Conservation (phyloP, 805 yeast species). For the Henningerozyma blattae region DNA sequence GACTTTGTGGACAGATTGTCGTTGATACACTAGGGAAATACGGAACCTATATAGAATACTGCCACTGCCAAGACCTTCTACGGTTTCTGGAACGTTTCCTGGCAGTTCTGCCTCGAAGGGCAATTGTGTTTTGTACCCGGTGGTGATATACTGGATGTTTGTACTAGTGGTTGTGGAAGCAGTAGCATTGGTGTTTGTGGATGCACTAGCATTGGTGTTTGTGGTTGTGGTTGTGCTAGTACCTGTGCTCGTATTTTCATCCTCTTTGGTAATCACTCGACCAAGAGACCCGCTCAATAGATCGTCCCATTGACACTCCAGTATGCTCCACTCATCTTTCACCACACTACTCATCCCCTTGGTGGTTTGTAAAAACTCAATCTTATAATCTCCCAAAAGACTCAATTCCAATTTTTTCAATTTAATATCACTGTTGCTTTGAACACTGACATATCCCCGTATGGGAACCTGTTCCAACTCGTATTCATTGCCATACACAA, state of each 20-base stretch:
- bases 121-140: slow-evolving; percentile 28
- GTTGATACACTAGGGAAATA: background rate
- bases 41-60: slow-evolving; percentile 46
- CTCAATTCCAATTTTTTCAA: background rate
- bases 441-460: background rate
- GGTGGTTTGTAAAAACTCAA: background rate
- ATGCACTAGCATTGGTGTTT: background rate
- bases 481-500: background rate
- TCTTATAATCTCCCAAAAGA: background rate
- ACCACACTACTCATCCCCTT: slow-evolving; percentile 29
- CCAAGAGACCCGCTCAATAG: slow-evolving; percentile 27
- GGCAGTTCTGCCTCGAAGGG: slow-evolving; percentile 80
- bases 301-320: slow-evolving; percentile 67
- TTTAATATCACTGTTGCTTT: background rate
- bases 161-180: background rate
- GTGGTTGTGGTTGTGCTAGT: background rate
- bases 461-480: background rate
- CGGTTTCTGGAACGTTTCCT: slow-evolving; percentile 73
- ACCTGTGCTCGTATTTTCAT: slow-evolving; percentile 2
- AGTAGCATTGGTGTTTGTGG: background rate
- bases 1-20: background rate
- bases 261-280: slow-evolving; percentile 8
- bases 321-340: slow-evolving; percentile 44
- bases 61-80: slow-evolving; percentile 79
- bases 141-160: background rate